Conservation (phyloP, 202 grass and related monocot genomes). For the Musa balbisiana region DNA sequence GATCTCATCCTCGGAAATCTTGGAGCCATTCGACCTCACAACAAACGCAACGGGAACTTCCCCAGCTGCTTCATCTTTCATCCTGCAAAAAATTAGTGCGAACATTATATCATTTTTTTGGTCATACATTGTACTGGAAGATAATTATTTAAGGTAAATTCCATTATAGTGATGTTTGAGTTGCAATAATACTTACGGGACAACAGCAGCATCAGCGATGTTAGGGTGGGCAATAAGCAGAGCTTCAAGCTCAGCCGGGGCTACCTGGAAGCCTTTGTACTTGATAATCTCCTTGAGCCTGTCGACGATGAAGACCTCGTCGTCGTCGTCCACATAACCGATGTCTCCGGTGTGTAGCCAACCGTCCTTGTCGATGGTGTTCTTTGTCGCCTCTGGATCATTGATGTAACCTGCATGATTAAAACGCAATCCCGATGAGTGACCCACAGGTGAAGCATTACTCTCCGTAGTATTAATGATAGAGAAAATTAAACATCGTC, state of each 20-base stretch:
- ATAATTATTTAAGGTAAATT: background rate
- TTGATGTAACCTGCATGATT: slow-evolving; percentile 56
- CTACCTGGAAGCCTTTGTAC: slow-evolving; percentile 69
- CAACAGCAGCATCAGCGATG: slow-evolving; percentile 55
- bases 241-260: slow-evolving; percentile 65
- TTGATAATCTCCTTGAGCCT: slow-evolving; percentile 84
- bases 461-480: no score
- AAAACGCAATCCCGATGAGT: no score
- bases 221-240: slow-evolving; percentile 60
- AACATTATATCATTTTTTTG: background rate
- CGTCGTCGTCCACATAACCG: slow-evolving; percentile 57
- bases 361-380: slow-evolving; percentile 50
- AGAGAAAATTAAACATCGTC: no score
- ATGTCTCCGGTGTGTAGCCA: slow-evolving; percentile 81
- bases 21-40: slow-evolving; percentile 32
- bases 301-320: slow-evolving; percentile 84
- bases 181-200: slow-evolving; percentile 42
- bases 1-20: slow-evolving; percentile 61
- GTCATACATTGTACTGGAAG: background rate
- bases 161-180: background rate
- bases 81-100: slow-evolving; percentile 26
- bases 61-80: slow-evolving; percentile 57
- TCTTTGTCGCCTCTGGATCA: slow-evolving; percentile 55
- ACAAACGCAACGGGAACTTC: slow-evolving; percentile 70
- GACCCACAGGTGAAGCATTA: no score